Percentiles rank a stretch among this genome's conserved stretches.
These are phyloP conservation scores for Blastobotrys malaysiensis DNA, from an alignment of 1,139 yeast species.

Conservation along the genomic window DNA sequence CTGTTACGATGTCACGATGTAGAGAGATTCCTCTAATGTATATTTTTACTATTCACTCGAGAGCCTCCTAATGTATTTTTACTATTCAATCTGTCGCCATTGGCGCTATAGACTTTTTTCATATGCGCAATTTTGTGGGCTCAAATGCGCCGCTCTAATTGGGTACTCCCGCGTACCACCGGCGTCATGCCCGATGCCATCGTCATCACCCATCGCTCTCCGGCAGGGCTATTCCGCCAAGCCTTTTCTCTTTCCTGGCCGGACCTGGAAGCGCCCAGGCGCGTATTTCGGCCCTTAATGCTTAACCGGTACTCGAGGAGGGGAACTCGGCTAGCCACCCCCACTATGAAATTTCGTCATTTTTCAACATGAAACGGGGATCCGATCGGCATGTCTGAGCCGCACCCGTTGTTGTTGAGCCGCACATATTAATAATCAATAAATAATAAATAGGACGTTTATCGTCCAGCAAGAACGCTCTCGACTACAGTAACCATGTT, in stretches of 20 bases:
- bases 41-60: background rate
- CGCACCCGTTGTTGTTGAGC: background rate
- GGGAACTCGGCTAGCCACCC: no score
- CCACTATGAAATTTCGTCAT: no score
- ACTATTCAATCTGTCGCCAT: no score
- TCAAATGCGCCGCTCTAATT: background rate
- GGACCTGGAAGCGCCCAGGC: no score
- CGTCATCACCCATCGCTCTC: background rate
- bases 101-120: no score
- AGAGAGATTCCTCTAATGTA: background rate
- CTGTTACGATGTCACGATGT: slow-evolving; percentile 4
- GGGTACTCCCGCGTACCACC: background rate
- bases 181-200: background rate
- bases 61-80: background rate
- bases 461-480: background rate
- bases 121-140: background rate
- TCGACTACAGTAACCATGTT: background rate
- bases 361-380: no score
- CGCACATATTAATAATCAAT: background rate
- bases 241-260: no score
- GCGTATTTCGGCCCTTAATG: no score
- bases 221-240: background rate
- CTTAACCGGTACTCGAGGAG: no score
- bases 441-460: background rate
- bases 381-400: background rate